Base-by-base conservation (phyloP, 2,329 filamentous ascomycete genomes). In the Claviceps pusilla region DNA sequence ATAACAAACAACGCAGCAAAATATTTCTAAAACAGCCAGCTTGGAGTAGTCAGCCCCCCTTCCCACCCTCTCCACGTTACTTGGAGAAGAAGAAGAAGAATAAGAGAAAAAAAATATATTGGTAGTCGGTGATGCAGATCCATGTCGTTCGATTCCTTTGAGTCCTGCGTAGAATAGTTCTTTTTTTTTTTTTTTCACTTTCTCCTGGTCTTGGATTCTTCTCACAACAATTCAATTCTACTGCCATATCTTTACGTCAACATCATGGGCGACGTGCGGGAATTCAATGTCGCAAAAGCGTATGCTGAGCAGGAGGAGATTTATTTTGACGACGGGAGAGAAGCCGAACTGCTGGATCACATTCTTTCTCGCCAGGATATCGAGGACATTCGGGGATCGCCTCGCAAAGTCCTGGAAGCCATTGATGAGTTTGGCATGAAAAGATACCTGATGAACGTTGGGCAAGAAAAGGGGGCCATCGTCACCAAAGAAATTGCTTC, bases 371-470 rank as follows among this genome's bases (percentile, higher is more conserved):
- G 80, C 42, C 73, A 79, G 1, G 73, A 84, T 56, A 67, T 87
- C 33, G 77, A 83, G 3, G 70, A 80, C 52, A 75, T 89, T 54
- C 75, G 82, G 51, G 80, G 78, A 24, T 81, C 79, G 24, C 86
- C 86, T 0, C 64, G 75, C 16, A 76, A 75, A 54, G 77, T 91
- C 1, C 72, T 90, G 0, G 72, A 75, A 31, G 79, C 79, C 33
- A 89, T 91, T 65, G 85, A 91, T 62, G 78, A 85, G 52, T 91
- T 68, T 60, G 70, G 63, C 19, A 61, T 60, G 14, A 16, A 50
- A 12, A 47, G 16, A 16, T 86, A 84, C 58, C 76, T 91, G 52
- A 91, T 91, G 83, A 91, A 89, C 59, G 80, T 93, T 2, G 87
- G 87, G 45, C 76, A 82, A 59, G 75, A 82, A 62, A 93, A 93